Percentiles rank a stretch among this genome's conserved stretches.
These are phyloP conservation scores for Mortierella sp. DNA, from an alignment of 371 early-diverging fungal genomes.

Conservation along the genomic window DNA sequence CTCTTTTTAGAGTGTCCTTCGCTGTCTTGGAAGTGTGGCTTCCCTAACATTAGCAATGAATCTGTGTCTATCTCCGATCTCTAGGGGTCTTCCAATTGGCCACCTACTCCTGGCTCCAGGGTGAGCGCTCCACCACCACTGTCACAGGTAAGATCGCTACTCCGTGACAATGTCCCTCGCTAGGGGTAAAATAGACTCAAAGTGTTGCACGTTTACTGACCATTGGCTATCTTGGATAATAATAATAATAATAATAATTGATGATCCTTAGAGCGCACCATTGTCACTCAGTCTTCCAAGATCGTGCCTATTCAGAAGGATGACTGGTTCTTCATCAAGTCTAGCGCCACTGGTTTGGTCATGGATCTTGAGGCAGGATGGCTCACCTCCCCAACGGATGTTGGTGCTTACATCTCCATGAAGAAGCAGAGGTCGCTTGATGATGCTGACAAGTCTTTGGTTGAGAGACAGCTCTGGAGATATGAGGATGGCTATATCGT, in stretches of 20 bases:
- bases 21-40: neutral
- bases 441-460: constrained; percentile 26
- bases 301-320: constrained; percentile 28
- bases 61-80: neutral
- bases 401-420: constrained; percentile 50
- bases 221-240: no score
- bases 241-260: neutral
- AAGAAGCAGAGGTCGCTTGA: constrained; percentile 50
- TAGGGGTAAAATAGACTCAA: neutral
- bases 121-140: constrained; percentile 2
- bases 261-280: constrained; percentile 3
- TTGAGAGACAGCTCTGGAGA: constrained; percentile 64
- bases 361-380: constrained; percentile 52
- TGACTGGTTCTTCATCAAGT: constrained; percentile 54
- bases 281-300: constrained; percentile 13
- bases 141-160: constrained; percentile 8
- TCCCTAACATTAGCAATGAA: neutral
- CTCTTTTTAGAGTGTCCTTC: no score
- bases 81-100: constrained; percentile 37
- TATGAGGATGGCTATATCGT: constrained; percentile 62
- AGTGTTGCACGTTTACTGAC: neutral
- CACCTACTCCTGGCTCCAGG: constrained; percentile 29
- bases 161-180: no score
- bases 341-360: constrained; percentile 30
- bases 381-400: constrained; percentile 49